A percentile compares a stretch with the other conserved stretches of the same genome.
These are phyloP conservation scores for Proliferodiscus dingleyae DNA, from an alignment of 2,329 filamentous ascomycete species.

Conservation along the genomic window DNA sequence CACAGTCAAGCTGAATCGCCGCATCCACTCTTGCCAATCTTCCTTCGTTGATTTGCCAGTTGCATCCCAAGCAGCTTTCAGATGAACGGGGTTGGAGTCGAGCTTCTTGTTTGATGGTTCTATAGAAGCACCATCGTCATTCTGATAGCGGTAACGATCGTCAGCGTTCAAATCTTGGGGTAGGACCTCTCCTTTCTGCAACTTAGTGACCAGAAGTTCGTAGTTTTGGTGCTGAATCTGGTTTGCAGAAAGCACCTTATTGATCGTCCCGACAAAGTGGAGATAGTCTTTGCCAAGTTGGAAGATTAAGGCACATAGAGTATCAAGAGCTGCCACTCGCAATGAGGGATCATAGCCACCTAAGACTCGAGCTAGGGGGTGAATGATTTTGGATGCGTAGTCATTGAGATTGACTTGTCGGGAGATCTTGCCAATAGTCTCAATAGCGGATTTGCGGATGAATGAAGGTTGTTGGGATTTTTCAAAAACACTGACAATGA, in stretches of 20 bases:
- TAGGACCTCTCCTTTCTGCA: constrained; percentile 91
- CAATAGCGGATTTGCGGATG: constrained; percentile 83
- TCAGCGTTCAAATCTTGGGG: constrained; percentile 91
- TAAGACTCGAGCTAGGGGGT: constrained; percentile 81
- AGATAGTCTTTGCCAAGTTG: constrained; percentile 94
- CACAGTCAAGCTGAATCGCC: constrained; percentile 90
- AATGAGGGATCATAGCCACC: constrained; percentile 67
- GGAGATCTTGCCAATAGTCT: constrained; percentile 89
- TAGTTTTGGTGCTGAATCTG: constrained; percentile 89
- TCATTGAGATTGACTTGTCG: constrained; percentile 96
- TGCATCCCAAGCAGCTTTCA: constrained; percentile 96
- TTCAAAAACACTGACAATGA: constrained; percentile 92
- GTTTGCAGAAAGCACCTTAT: constrained; percentile 74
- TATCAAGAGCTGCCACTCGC: constrained; percentile 82
- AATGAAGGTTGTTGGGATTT: constrained; percentile 75
- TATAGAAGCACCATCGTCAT: constrained; percentile 74
- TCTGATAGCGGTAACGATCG: constrained; percentile 69
- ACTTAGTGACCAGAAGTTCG: constrained; percentile 82
- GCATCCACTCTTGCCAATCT: constrained; percentile 99
- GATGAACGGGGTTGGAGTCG: constrained; percentile 93
- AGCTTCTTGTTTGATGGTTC: constrained; percentile 90
- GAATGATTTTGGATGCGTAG: constrained; percentile 93
- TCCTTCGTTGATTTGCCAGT: constrained; percentile 95
- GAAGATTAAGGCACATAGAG: constrained; percentile 89
- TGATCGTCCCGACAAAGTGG: constrained; percentile 89